These are phyloP conservation scores for Sophora flavescens DNA, from an alignment of 306 rosid species.

Conservation along the genomic window DNA sequence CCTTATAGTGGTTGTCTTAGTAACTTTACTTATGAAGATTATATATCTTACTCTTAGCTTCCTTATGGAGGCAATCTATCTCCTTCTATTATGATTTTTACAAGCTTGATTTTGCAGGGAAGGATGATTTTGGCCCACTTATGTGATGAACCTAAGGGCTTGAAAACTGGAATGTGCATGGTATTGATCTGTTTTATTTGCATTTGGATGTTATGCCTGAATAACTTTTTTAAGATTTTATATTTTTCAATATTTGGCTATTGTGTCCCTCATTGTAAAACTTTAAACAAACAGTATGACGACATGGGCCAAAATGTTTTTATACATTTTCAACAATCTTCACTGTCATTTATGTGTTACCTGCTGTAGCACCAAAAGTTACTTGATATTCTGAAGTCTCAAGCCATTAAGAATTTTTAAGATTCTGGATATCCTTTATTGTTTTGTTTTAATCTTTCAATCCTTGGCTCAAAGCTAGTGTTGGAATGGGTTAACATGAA, in stretches of 20 bases:
- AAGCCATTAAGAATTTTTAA: not conserved
- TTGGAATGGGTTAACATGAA: too few relatives aligned
- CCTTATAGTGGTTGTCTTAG: not conserved
- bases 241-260: conserved; percentile 18
- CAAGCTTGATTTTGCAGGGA: conserved; percentile 75
- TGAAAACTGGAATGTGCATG: conserved; percentile 99
- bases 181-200: conserved; percentile 55
- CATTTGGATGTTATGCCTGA: conserved; percentile 33
- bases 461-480: too few relatives aligned
- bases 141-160: conserved; percentile 98
- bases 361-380: not conserved
- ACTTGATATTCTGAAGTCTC: conserved; percentile 3
- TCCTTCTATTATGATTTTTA: conserved; percentile 28
- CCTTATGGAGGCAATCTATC: conserved; percentile 12
- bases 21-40: conserved; percentile 14
- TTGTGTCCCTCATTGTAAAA: conserved; percentile 7
- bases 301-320: not conserved
- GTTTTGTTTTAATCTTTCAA: not conserved
- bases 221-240: conserved; percentile 22
- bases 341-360: conserved; percentile 26
- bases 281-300: not conserved
- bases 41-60: conserved; percentile 6
- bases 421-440: not conserved
- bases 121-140: conserved; percentile 94
- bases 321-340: not conserved